Evolutionary conservation across 225 moss, liverwort and hornwort genomes (phyloP).

Genomic region (Takakia lepidozioides): DNA sequence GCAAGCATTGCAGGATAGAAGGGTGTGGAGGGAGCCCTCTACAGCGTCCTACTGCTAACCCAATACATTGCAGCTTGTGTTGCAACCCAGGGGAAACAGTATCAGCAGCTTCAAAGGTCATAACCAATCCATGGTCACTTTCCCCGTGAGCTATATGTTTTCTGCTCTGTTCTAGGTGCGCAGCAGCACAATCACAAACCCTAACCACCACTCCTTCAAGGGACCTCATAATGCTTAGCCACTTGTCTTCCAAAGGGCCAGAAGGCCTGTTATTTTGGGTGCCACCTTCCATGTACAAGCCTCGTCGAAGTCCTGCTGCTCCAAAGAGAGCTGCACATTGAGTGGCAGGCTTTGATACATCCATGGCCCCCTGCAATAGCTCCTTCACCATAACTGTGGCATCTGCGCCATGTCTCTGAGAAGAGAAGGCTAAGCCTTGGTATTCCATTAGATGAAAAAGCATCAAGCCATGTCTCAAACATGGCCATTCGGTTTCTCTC

Average conservation of each 20-base stretch:
- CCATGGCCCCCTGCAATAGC: constrained; percentile 15
- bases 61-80: constrained; percentile 56
- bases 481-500: constrained; percentile 28
- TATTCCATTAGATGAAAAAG: constrained; percentile 83
- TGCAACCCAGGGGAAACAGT: constrained; percentile 8
- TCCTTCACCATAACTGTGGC: constrained; percentile 27
- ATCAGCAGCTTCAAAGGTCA: too few species aligned
- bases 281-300: constrained; percentile 50
- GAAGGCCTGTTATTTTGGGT: too few species aligned
- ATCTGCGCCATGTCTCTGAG: constrained; percentile 21
- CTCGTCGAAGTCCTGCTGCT: constrained; percentile 64
- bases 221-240: constrained; percentile 14
- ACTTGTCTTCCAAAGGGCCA: too few species aligned
- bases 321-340: constrained; percentile 65
- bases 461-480: constrained; percentile 54
- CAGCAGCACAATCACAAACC: constrained; percentile 26
- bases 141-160: too few species aligned
- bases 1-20: constrained; percentile 48
- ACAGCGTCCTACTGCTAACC: constrained; percentile 74
- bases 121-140: too few species aligned
- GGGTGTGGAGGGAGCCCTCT: constrained; percentile 50
- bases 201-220: constrained; percentile 28
- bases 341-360: constrained; percentile 12
- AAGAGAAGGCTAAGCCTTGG: constrained; percentile 38
- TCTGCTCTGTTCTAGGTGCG: too few species aligned